Evolutionary conservation across 2,329 filamentous ascomycete species (phyloP), one percentile per base, ranked within the genome.

Genomic region (Fusarium aywerte): DNA sequence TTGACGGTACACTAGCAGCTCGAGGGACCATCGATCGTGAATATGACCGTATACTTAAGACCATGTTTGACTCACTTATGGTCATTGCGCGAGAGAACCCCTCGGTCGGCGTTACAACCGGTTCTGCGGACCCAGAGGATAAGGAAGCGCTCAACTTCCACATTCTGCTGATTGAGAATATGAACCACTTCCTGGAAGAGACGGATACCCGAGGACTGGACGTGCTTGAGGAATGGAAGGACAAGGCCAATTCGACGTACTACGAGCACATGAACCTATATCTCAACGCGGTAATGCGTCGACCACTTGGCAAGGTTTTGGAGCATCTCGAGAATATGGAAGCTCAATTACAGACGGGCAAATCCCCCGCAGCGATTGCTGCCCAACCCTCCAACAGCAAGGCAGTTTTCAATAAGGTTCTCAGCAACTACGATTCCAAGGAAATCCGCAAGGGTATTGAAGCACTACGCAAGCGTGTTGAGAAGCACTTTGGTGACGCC

Each of bases 111-210:
- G 78, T 82, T 23, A 78, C 76, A 7, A 78, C 71, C 55, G 80
- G 80, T 40, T 77, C 81, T 13, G 81, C 82, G 13, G 86, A 88
- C 69, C 85, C 85, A 2, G 96, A 98, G 77, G 96, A 98, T 76
- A 98, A 99, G 80, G 94, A 97, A 78, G 92, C 93, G 7, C 86
- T 99, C 62, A 98, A 98, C 80, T 97, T 97, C 80, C 94, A 98
- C 78, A 97, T 99, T 73, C 85, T 98, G 32, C 85, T 98, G 53
- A 98, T 99, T 70, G 95, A 99, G 79, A 99, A 99, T 78, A 97
- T 97, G 93, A 96, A 97, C 75, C 93, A 97, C 79, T 98, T 97
- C 80, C 83, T 96, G 12, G 94, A 98, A 76, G 94, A 97, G 77
- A 91, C 97, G 10, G 92, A 97, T 69, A 84, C 90, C 16, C 86